Base-by-base conservation (phyloP, 495 filamentous ascomycete species). In the Cetradonia linearis region DNA sequence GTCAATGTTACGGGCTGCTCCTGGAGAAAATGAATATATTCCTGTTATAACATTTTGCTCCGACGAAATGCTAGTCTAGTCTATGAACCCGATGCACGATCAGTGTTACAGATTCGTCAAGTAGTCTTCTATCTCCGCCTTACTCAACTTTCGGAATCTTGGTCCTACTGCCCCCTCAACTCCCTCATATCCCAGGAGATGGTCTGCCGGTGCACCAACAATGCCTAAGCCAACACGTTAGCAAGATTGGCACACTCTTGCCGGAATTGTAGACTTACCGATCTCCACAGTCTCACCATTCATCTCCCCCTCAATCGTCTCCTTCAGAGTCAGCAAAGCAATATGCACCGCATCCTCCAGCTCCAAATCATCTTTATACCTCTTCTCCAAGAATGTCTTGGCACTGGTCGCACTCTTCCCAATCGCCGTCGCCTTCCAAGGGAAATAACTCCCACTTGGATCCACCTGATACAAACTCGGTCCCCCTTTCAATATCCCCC, bases 241-340 rank as follows among this genome's bases (percentile, higher is more conserved):
- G 72, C 50, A 62, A 16, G 40, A 47, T 14, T 58, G 23, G 5
- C 27, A 20, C 18, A 27, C 36, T n/a, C n/a, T n/a, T n/a, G n/a
- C n/a, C n/a, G n/a, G 23, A 34, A 9, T 52, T 7, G 33, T 25
- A 50, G 63, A 66, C 86, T 74, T 69, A 92, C 92, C 92, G 68
- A 99, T 96, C 78, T 99, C 93, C 66, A 99, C 92, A 44, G 93
- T 97, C 73, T 97, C 94, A 54, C 93, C 93, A 69, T 89, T 97
- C 93, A 97, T 96, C 76, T 98, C 93, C 28, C 93, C 93, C 74
- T 96, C 93, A 65, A 97, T 97, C 31, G 91, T 95, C 81, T 99
- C 93, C 80, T 99, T 99, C 71, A 99, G 76, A 47, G 93, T 99
- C 72, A 97, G 76, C 57, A 99, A 81, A 54, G 93, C 93, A 79